Base-by-base conservation (phyloP, 1,284 basidiomycete genomes). In the Cryptococcus hybrid region DNA sequence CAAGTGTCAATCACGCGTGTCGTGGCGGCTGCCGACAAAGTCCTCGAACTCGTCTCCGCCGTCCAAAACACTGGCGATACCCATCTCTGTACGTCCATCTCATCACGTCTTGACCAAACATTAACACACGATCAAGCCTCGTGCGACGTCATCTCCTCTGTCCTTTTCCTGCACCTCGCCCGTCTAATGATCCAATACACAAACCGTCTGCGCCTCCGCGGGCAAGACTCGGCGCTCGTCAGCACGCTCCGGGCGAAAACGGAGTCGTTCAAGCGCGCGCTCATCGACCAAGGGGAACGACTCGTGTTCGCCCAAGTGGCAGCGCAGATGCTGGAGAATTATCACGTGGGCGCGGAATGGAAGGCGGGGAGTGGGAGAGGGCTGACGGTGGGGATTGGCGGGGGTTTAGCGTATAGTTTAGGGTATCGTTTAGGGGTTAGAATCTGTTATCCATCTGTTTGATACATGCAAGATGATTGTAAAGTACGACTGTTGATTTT, bases 21-120 rank as follows among this genome's bases (percentile, higher is more conserved):
- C n/a, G 61, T 71, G 15, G 65, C 58, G 7, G 57, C 65, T 7
- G 58, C 61, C 1, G 46, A 62, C 8, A 64, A 66, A 12, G 55
- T 69, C 7, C 58, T 63, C 12, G 57, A 64, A 5, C 58, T 57
- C n/a, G 35, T 68, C 30, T 57, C 68, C 24, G 40, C 59, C 0
- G 63, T 65, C 4, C 55, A 62, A 8, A 61, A 53, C 7, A 66
- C 68, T 30, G 63, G 68, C 4, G 30, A 30, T 30, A 30, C 30
- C 30, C 30, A 30, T 30, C 30, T 30, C 30, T 30, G 30, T 30
- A 30, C 4, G 30, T 30, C 3, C 11, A 3, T 38, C 18, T 7
- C 36, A 8, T 18, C 18, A 18, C 18, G 42, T 24, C 38, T 30
- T 52, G 49, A 56, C 13, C 24, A 18, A 12, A 44, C 18, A 7